Percentiles rank a stretch among this genome's conserved stretches.
These are phyloP conservation scores for Pelargonium citronellum DNA, from an alignment of 441 rosid genomes.

Conservation along the genomic window DNA sequence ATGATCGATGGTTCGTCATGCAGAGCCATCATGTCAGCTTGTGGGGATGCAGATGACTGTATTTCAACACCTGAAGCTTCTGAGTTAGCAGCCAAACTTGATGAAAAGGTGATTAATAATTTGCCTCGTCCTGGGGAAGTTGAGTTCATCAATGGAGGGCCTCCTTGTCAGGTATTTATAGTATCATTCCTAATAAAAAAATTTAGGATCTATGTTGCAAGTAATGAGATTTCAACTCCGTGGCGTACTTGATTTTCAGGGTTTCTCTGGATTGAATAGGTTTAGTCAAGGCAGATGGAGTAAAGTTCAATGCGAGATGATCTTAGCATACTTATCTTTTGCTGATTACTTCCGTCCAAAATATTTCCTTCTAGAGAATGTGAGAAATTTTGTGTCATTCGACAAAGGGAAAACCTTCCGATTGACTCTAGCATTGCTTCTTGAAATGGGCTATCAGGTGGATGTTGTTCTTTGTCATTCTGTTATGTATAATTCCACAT, in stretches of 20 bases:
- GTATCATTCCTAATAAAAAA: not conserved
- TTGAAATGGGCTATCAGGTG: constrained; percentile 98
- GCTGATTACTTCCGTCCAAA: constrained; percentile 86
- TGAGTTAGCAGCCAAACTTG: constrained; percentile 52
- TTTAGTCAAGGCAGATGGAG: constrained; percentile 75
- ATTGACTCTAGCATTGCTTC: constrained; percentile 79
- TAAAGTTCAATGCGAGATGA: constrained; percentile 83
- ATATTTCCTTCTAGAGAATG: constrained; percentile 86
- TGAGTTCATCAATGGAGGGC: constrained; percentile 92
- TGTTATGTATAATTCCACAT: not conserved
- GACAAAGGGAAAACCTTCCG: constrained; percentile 82
- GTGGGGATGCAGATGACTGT: constrained; percentile 80
- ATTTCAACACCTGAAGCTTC: constrained; percentile 67
- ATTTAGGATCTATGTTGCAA: not conserved
- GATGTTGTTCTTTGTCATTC: constrained; percentile 9
- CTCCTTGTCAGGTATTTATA: constrained; percentile 81
- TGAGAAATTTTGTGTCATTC: constrained; percentile 73
- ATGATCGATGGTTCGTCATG: constrained; percentile 14
- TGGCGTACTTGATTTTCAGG: constrained; percentile 41
- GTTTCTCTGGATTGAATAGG: constrained; percentile 89
- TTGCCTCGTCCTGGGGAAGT: constrained; percentile 82
- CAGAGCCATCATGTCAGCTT: constrained; percentile 75
- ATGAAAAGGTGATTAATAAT: constrained; percentile 44
- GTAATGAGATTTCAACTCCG: not conserved
- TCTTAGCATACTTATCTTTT: constrained; percentile 77